Conservation (phyloP, 495 filamentous ascomycete genomes). For the Penicillium soppii region DNA sequence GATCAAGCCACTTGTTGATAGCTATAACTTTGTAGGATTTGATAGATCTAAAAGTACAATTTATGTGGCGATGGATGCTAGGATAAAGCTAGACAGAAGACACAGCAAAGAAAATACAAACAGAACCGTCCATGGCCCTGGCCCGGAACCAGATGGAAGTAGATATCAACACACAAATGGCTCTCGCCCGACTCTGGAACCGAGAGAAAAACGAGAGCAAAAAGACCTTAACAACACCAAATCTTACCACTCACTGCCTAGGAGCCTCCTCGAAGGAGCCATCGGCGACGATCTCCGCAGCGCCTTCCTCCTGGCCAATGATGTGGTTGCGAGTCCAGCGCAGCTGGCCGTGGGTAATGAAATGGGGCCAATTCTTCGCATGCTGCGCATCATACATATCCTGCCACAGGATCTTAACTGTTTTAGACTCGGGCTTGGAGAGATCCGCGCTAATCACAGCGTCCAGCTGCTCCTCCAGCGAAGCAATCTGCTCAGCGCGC, state of each 20-base stretch:
- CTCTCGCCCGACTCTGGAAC: slow-evolving; percentile 9
- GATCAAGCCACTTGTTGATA: neutral
- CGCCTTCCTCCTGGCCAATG: slow-evolving; percentile 32
- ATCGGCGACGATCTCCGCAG: slow-evolving; percentile 41
- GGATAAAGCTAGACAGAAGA: slow-evolving; percentile 15
- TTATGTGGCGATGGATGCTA: slow-evolving; percentile 26
- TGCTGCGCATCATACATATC: slow-evolving; percentile 63
- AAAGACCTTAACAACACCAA: neutral
- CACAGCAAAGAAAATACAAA: slow-evolving; percentile 19
- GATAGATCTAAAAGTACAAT: slow-evolving; percentile 61
- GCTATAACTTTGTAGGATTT: slow-evolving; percentile 18
- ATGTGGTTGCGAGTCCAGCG: slow-evolving; percentile 34
- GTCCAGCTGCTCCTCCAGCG: slow-evolving; percentile 30
- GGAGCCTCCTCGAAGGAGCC: slow-evolving; percentile 42
- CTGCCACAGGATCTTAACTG: slow-evolving; percentile 66
- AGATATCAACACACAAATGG: slow-evolving; percentile 17
- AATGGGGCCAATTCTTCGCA: slow-evolving; percentile 65
- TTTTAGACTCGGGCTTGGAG: slow-evolving; percentile 16
- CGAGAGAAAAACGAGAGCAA: neutral
- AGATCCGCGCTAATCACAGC: slow-evolving; percentile 33
- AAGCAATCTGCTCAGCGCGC: slow-evolving; percentile 30
- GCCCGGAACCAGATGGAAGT: slow-evolving; percentile 10
- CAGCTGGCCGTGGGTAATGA: slow-evolving; percentile 62
- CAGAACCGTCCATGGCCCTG: slow-evolving; percentile 16
- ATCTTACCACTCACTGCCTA: too few relatives aligned